A percentile compares a stretch with the other conserved stretches of the same genome.
phyloP scores from a whole-genome alignment of 2,329 filamentous ascomycete genomes.

The Myrmaecium sp. region DNA sequence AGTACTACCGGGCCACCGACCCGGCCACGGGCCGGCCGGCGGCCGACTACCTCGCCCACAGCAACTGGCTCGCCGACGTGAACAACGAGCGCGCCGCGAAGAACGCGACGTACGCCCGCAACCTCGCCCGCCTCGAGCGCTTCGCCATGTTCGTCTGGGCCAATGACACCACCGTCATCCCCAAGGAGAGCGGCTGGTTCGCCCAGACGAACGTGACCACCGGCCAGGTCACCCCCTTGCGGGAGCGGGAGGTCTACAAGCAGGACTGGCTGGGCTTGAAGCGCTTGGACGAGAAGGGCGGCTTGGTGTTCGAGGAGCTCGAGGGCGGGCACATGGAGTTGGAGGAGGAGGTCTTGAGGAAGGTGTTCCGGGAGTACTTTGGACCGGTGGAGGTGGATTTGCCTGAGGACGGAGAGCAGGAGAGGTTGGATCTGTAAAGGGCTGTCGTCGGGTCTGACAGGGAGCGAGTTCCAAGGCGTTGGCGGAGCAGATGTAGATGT shows the following conservation, averaged over 20 bases:
- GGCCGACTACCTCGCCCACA: conserved; percentile 57
- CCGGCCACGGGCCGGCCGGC: conserved; percentile 33
- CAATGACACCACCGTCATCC: conserved; percentile 70
- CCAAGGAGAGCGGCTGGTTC: conserved; percentile 86
- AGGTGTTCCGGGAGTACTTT: conserved; percentile 51
- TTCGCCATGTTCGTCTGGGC: conserved; percentile 85
- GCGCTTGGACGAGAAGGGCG: conserved; percentile 60
- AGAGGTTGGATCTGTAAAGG: too few relatives aligned
- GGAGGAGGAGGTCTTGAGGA: conserved; percentile 44
- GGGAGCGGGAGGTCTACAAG: conserved; percentile 55
- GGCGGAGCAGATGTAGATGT: too few relatives aligned
- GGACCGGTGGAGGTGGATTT: conserved; percentile 28
- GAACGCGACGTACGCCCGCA: conserved; percentile 56
- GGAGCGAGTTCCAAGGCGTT: too few relatives aligned
- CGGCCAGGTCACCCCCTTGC: conserved; percentile 46
- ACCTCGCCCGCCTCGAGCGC: conserved; percentile 52
- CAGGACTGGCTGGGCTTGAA: conserved; percentile 90
- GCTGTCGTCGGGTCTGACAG: too few relatives aligned
- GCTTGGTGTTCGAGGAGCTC: conserved; percentile 55
- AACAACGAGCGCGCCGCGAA: conserved; percentile 77
- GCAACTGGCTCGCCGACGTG: conserved; percentile 84
- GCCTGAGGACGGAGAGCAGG: too few relatives aligned
- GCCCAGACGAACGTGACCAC: conserved; percentile 59
- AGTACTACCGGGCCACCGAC: conserved; percentile 71
- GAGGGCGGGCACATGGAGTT: conserved; percentile 76